Evolutionary conservation across 192 early-diverging fungal species (phyloP).

Genomic region (Lobosporangium transversale): DNA sequence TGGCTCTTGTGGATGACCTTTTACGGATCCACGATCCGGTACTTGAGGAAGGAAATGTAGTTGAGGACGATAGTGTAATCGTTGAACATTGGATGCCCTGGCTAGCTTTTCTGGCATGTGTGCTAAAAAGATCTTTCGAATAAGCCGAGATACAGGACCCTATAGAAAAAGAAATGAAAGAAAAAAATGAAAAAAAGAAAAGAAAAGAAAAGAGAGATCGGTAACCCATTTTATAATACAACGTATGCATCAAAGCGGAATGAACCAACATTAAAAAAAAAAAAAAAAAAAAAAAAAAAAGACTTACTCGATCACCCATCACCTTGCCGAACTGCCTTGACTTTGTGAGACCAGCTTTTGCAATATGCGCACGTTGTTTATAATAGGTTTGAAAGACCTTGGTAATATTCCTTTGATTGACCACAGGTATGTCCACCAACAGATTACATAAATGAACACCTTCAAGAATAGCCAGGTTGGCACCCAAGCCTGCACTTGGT

Average conservation of each 20-base stretch:
- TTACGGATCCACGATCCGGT: slow-evolving; percentile 31
- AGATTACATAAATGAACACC: slow-evolving; percentile 43
- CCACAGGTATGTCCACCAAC: slow-evolving; percentile 20
- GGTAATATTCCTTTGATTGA: slow-evolving; percentile 16
- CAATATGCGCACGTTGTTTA: slow-evolving; percentile 18
- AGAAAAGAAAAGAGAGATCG: neutral
- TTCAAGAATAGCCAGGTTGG: slow-evolving; percentile 42
- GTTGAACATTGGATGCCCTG: slow-evolving; percentile 23
- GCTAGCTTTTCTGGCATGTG: slow-evolving; percentile 39
- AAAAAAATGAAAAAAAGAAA: neutral
- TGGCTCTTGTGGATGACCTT: slow-evolving; percentile 33
- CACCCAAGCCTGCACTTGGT: slow-evolving; percentile 45
- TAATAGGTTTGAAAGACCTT: slow-evolving; percentile 29
- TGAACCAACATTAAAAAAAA: neutral
- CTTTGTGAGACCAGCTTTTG: slow-evolving; percentile 24
- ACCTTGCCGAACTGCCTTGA: slow-evolving; percentile 45
- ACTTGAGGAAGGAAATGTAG: slow-evolving; percentile 37
- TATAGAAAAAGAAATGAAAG: neutral
- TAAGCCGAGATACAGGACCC: slow-evolving; percentile 22
- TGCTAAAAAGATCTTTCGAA: slow-evolving; percentile 43
- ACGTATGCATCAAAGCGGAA: too few species aligned
- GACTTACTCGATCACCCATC: slow-evolving; percentile 39
- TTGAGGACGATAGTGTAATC: slow-evolving; percentile 42
- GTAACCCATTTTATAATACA: neutral
- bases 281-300: neutral